A percentile compares a stretch with the other conserved stretches of the same genome.
phyloP scores from a whole-genome alignment of 108 stramenopile species.

The Pseudonitzschia multiseries region DNA sequence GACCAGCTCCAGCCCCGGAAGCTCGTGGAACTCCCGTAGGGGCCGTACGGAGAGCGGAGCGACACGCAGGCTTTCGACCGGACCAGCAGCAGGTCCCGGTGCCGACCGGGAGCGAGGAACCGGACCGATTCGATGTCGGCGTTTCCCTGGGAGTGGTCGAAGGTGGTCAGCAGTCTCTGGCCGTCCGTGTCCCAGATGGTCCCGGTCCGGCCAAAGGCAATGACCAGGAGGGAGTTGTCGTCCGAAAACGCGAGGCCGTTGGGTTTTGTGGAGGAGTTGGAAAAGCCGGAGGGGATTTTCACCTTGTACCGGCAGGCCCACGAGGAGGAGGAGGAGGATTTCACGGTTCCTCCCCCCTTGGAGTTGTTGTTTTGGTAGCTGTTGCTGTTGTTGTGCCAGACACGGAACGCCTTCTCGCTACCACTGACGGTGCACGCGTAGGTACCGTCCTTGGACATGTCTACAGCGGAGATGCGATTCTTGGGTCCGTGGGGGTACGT shows the following conservation, averaged over 20 bases:
- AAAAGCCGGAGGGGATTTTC: constrained; percentile 69
- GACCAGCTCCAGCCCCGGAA: constrained; percentile 37
- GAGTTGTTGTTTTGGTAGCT: too few relatives aligned
- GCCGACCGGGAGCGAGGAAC: constrained; percentile 43
- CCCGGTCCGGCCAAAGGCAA: constrained; percentile 60
- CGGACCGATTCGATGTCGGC: constrained; percentile 25
- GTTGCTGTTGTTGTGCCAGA: too few relatives aligned
- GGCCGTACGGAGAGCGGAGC: constrained; percentile 54
- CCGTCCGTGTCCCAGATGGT: constrained; percentile 78
- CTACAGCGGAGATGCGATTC: constrained; percentile 57
- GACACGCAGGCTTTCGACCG: constrained; percentile 43
- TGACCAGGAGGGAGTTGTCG: constrained; percentile 70
- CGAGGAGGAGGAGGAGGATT: constrained; percentile 21
- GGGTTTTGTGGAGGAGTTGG: constrained; percentile 40
- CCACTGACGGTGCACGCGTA: constrained; percentile 74
- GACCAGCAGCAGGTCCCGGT: constrained; percentile 59
- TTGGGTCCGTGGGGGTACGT: constrained; percentile 72
- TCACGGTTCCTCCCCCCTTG: neutral
- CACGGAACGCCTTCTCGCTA: constrained; percentile 76
- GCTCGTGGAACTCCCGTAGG: constrained; percentile 18
- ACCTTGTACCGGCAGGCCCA: constrained; percentile 81
- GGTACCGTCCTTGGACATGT: constrained; percentile 48
- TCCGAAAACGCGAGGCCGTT: constrained; percentile 64
- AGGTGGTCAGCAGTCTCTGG: constrained; percentile 59
- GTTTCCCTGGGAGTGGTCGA: constrained; percentile 37